Conservation (phyloP, 225 moss, liverwort and hornwort genomes). For the Thuidium tamariscinum region DNA sequence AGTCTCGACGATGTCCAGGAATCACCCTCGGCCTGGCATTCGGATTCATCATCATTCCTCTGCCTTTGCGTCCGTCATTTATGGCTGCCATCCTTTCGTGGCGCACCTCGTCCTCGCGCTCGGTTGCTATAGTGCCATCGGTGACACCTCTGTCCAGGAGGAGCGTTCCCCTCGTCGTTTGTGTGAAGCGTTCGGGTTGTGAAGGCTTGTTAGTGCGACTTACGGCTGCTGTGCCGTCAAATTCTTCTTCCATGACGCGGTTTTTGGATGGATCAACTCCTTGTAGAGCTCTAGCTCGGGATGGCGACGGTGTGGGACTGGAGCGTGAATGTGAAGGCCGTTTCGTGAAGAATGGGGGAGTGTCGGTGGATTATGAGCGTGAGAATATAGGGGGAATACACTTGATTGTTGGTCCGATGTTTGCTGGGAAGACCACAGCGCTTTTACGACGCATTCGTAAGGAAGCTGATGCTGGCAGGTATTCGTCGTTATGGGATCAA, state of each 20-base stretch:
- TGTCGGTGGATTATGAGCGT: not conserved
- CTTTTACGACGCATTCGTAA: conserved; percentile 55
- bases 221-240: not conserved
- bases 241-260: not conserved
- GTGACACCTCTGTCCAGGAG: not conserved
- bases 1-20: not conserved
- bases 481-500: not conserved
- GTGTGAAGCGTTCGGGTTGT: not conserved
- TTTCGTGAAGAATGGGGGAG: not conserved
- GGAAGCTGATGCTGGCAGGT: conserved; percentile 71
- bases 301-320: not conserved
- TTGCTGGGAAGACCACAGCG: conserved; percentile 83
- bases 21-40: conserved; percentile 2
- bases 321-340: not conserved
- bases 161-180: not conserved
- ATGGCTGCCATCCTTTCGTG: not conserved
- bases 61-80: not conserved
- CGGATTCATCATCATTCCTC: not conserved
- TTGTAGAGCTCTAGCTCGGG: not conserved
- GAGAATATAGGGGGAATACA: conserved; percentile 56
- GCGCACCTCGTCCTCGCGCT: not conserved
- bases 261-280: not conserved
- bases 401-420: conserved; percentile 83
- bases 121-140: not conserved
- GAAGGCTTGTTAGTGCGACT: not conserved